These are phyloP conservation scores for Echeveria elegans DNA, from an alignment of 164 flowering plant genomes.

Conservation along the genomic window DNA sequence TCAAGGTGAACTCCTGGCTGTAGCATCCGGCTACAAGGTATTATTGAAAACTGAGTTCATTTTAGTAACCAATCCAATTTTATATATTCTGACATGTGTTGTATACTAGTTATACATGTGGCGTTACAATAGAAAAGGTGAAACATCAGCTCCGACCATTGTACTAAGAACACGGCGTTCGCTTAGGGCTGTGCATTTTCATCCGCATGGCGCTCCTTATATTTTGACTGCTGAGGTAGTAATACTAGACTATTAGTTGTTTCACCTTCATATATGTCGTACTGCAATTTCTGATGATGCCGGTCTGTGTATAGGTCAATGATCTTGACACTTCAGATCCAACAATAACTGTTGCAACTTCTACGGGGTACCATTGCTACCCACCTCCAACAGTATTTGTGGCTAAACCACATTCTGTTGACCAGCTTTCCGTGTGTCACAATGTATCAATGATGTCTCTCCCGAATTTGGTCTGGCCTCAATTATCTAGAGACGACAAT, in stretches of 20 bases:
- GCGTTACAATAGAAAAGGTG: conserved; percentile 71
- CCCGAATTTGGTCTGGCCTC: conserved; percentile 59
- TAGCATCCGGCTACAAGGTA: conserved; percentile 98
- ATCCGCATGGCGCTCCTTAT: conserved; percentile 84
- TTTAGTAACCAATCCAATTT: not conserved
- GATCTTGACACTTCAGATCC: conserved; percentile 86
- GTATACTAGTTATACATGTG: conserved; percentile 65
- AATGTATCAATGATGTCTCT: conserved; percentile 43
- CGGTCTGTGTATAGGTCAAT: conserved; percentile 54
- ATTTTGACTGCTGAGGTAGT: conserved; percentile 88
- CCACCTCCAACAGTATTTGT: conserved; percentile 81
- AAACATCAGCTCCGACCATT: conserved; percentile 51
- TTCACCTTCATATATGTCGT: not conserved
- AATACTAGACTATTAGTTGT: not conserved
- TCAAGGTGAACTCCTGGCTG: conserved; percentile 83
- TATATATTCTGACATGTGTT: conserved; percentile 1
- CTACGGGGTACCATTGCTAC: conserved; percentile 64
- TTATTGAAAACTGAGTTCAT: conserved; percentile 7
- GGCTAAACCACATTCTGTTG: conserved; percentile 51
- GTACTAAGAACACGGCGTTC: conserved; percentile 83
- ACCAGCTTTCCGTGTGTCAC: conserved; percentile 28
- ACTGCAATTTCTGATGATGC: conserved; percentile 22
- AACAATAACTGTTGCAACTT: conserved; percentile 76
- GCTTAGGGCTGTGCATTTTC: conserved; percentile 97
- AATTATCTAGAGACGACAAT: conserved; percentile 37